Evolutionary conservation across 257 asterid genomes (phyloP).

Genomic region (Solanum chaucha): DNA sequence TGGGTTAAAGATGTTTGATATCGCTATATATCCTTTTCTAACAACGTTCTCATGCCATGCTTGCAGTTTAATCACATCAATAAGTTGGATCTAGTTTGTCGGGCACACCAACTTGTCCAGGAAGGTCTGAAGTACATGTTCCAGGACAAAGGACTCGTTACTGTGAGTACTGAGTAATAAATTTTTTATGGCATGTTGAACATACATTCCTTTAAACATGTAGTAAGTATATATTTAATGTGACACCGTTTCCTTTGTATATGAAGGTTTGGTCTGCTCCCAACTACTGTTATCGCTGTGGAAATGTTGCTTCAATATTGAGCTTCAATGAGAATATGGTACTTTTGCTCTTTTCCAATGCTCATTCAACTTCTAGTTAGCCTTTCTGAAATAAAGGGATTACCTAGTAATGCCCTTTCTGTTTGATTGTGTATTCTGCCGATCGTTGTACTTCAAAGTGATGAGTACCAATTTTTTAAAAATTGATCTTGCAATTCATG

Average conservation of each 20-base stretch:
- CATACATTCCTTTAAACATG: not conserved
- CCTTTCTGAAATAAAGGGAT: not conserved
- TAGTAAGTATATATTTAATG: not conserved
- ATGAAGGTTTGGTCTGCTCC: constrained; percentile 99
- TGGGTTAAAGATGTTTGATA: not conserved
- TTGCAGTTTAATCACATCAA: constrained; percentile 93
- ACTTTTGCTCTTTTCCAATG: not conserved
- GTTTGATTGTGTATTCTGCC: not conserved
- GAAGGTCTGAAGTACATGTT: constrained; percentile 98
- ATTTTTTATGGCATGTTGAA: not conserved
- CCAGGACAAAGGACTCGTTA: constrained; percentile 97
- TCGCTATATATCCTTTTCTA: not conserved
- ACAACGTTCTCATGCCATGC: not conserved
- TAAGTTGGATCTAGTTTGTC: constrained; percentile 91
- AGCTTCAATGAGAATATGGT: constrained; percentile 98
- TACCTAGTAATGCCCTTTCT: not conserved
- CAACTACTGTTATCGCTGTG: constrained; percentile 96
- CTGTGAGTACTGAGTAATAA: constrained; percentile 45
- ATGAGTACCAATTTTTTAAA: not conserved
- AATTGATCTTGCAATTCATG: not conserved
- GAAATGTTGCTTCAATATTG: constrained; percentile 94
- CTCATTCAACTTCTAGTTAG: not conserved
- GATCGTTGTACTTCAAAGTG: not conserved
- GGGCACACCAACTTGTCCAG: constrained; percentile 99
- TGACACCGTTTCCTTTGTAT: not conserved